Base-by-base conservation (phyloP, 1,139 yeast species). In the Kurtzmaniella natalensis region DNA sequence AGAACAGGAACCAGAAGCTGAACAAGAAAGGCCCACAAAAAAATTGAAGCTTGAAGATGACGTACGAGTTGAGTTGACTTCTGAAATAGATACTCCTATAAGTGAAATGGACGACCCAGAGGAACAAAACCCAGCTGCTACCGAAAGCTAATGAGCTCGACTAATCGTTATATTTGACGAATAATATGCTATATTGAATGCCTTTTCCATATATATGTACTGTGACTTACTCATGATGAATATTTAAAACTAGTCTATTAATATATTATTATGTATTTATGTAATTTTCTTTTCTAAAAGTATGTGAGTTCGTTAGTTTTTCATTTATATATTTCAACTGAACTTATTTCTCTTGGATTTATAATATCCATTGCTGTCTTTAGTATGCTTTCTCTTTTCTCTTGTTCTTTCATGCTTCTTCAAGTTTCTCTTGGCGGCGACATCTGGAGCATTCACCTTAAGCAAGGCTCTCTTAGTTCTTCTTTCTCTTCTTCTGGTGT, bases 361-460 rank as follows among this genome's bases (percentile, higher is more conserved):
- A 49, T 83, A 85, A 46, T 66, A 79, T 0, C 95, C 95, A 51
- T 76, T 82, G 26, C 76, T 89, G 51, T 85, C 94, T 54, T 76
- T 82, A 35, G 72, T 78, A 35, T 72, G 78, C 52, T 74, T 82
- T 53, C 95, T 72, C 68, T 81, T 84, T 45, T 83, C 92, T 55
- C 94, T 76, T 28, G 76, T 73, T 47, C 81, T 73, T 33, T 71
- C 76, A 59, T 88, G 95, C 55, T 84, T 85, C 59, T 70, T 81
- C 47, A 85, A 54, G 59, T 84, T 86, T 55, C 84, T 76, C 48
- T 72, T 74, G 3, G 96, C 94, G 17, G 86, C 81, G 28, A 75
- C 59, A 15, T 83, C 95, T 0, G 98, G 98, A 4, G 85, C 84
- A 10, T 72, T 72, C 4, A 89, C 70, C 2, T 89, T 86, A 55